Conservation (phyloP, 2,329 filamentous ascomycete species). For the Aspergillus calidoustus region DNA sequence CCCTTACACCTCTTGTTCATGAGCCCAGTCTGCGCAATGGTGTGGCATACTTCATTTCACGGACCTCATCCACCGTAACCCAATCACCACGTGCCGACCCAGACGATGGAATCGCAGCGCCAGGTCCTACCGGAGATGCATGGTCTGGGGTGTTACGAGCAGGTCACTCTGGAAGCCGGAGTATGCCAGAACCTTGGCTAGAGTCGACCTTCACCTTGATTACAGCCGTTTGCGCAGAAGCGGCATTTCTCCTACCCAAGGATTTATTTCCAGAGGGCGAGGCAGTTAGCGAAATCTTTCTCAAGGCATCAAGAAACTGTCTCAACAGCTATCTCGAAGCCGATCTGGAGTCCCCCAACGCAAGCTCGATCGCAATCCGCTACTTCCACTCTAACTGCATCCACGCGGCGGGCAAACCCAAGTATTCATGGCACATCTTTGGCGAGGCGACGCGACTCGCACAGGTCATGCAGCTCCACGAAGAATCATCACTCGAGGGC, state of each 20-base stretch:
- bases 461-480: constrained; percentile 50
- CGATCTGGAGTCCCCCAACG: constrained; percentile 49
- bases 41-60: neutral
- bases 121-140: neutral
- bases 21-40: constrained; percentile 40
- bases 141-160: neutral
- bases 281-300: constrained; percentile 22
- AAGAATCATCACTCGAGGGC: constrained; percentile 44
- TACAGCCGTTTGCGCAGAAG: constrained; percentile 51
- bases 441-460: constrained; percentile 50
- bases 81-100: neutral
- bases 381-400: constrained; percentile 54
- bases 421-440: constrained; percentile 53
- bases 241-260: constrained; percentile 47
- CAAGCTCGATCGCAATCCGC: constrained; percentile 50
- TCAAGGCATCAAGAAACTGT: constrained; percentile 39
- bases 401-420: constrained; percentile 49
- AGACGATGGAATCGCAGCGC: neutral
- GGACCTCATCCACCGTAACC: neutral
- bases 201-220: constrained; percentile 44
- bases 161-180: neutral
- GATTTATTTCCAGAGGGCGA: constrained; percentile 48
- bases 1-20: constrained; percentile 49
- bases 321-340: constrained; percentile 47
- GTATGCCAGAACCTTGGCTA: neutral